Base-by-base conservation (phyloP, 2,329 filamentous ascomycete species). In the Hypoxylon sp. region DNA sequence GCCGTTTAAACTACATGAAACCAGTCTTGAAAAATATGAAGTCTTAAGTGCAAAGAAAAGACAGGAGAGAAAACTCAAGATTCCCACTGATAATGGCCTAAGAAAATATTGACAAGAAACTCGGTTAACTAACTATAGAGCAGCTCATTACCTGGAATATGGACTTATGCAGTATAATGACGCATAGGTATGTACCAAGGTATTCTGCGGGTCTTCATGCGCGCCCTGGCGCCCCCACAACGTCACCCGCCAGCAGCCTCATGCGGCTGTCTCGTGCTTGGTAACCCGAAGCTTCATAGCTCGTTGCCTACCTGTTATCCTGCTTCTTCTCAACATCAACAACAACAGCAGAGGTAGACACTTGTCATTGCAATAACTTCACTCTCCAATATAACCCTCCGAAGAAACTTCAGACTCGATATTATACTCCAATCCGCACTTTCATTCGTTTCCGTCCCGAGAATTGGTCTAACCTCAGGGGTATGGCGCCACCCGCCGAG, bases 401-500 rank as follows among this genome's bases (percentile, higher is more conserved):
- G 4, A 27, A 42, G 10, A 6, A 17, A 27, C 31, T 20, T 29
- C 13, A 24, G 26, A 10, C 24, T 6, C 20, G 23, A 18, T 8
- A 21, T 13, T 2, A 45, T 6, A 46, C 8, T 17, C n/a, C 26
- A 17, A 21, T 31, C 35, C 38, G 2, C 3, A 33, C 13, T 45
- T 37, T 15, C 26, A 10, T 9, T 35, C 41, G 26, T 13, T 27
- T 35, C 21, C 23, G 10, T 37, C 20, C 40, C 37, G 17, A 37
- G 20, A 47, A 48, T 50, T 50, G 43, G 31, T 42, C 42, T 23
- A 29, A 41, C 4, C 57, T 41, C 18, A 52, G 29, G 38, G 73
- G 55, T 60, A 88, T 88, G 86, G 83, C 84, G 61, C 85, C 86
- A 48, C 84, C 86, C 33, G 81, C 83, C 70, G 86, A 89, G 71